Base-by-base conservation (phyloP, 2,329 filamentous ascomycete species). In the Coniochaeta prunicola region DNA sequence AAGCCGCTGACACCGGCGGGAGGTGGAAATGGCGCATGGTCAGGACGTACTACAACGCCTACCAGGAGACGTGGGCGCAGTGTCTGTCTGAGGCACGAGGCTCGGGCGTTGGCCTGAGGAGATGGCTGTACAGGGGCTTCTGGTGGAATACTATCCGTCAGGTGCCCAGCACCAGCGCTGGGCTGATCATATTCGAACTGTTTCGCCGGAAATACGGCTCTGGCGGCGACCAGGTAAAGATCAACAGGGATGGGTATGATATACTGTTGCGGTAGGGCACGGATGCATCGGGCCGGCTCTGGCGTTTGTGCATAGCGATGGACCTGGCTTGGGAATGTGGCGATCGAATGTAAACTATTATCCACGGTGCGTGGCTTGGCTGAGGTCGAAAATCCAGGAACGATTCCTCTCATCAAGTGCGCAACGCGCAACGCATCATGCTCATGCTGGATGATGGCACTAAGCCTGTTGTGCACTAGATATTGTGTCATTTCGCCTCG, bases 101-200 rank as follows among this genome's bases (percentile, higher is more conserved):
- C 0, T 80, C 86, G 57, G 80, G 83, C 0, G 77, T 81, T 17
- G 80, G 81, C 0, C 77, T 87, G 70, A 69, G 78, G 24, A 77
- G 74, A 15, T 92, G 88, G 81, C 71, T 92, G 6, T 92, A 89
- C 67, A 77, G 83, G 5, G 87, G 85, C 13, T 91, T 92, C 69
- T 85, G 88, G 79, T 83, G 83, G 81, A 86, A 81, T 58, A 89
- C 89, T 0, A 80, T 91, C 57, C 77, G 87, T 5, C 88, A 91
- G 71, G 87, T 90, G 1, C 89, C 89, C 0, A 90, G 87, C 68
- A 92, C 89, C 1, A 89, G 86, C 60, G 89, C 89, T 0, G 89
- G 88, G 0, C 69, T 92, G 60, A 90, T 92, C 64, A 89, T 91
- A 21, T 92, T 92, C 69, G 89, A 92, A 73, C 69, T 92, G 50